A percentile compares a stretch with the other conserved stretches of the same genome.
phyloP scores from a whole-genome alignment of 208 protist species.

The Entamoeba invadens region DNA sequence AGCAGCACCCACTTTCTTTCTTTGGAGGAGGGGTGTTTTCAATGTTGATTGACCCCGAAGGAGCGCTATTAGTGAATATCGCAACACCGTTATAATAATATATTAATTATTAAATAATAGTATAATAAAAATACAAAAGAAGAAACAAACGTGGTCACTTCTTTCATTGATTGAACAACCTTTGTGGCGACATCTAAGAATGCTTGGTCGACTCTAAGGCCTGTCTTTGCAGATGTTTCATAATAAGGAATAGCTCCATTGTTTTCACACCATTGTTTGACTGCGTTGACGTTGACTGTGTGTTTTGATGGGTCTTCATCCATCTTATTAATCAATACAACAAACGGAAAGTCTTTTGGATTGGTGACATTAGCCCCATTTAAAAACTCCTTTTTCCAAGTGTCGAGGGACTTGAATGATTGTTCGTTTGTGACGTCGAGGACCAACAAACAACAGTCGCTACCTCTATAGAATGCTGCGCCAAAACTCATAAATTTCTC shows the following conservation, averaged over 20 bases:
- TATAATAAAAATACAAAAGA: too few species aligned
- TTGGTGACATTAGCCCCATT: neutral
- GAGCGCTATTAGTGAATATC: neutral
- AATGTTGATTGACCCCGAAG: neutral
- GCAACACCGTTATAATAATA: too few species aligned
- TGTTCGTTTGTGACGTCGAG: neutral
- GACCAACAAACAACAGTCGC: neutral
- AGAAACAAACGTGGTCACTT: too few species aligned
- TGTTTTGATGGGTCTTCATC: neutral
- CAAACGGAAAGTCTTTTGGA: neutral
- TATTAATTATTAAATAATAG: too few species aligned
- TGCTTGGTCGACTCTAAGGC: neutral
- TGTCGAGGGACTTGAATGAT: neutral
- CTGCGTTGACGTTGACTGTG: neutral
- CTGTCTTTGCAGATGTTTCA: neutral
- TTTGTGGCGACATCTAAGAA: neutral
- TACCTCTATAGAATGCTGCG: neutral
- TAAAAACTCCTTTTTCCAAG: neutral
- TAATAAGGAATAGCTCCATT: neutral
- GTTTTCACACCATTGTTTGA: neutral
- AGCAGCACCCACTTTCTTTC: neutral
- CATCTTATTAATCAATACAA: neutral
- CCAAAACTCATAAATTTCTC: neutral
- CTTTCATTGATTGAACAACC: neutral
- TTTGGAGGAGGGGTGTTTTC: neutral